These are phyloP conservation scores for Sclerotinia sclerotiorum DNA, from an alignment of 2,329 filamentous ascomycete genomes.

Conservation along the genomic window DNA sequence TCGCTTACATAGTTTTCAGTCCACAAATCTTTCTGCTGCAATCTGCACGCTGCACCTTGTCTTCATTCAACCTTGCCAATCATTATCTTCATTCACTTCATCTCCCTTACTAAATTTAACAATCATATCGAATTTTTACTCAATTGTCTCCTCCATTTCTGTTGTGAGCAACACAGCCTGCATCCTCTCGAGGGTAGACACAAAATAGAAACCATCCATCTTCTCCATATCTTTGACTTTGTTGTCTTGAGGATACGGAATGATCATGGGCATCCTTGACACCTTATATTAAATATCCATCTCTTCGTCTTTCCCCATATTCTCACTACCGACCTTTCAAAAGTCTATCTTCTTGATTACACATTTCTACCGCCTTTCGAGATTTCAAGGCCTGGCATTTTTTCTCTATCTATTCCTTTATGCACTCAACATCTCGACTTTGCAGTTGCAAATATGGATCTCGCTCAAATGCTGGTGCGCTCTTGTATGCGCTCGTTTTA, in stretches of 20 bases:
- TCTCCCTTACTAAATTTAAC: not conserved
- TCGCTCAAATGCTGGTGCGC: slow-evolving; percentile 77
- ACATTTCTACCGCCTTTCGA: not conserved
- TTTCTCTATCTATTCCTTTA: not conserved
- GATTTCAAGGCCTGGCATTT: not conserved
- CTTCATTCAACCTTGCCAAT: slow-evolving; percentile 12
- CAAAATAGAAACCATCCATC: not conserved
- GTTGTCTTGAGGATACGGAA: slow-evolving; percentile 7
- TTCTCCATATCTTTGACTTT: slow-evolving; percentile 10
- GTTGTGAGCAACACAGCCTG: not conserved
- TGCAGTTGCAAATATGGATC: slow-evolving; percentile 52
- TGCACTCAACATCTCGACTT: not conserved
- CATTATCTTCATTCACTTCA: not conserved
- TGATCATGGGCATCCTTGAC: slow-evolving; percentile 22
- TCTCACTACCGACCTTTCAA: not conserved
- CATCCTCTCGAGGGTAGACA: not conserved
- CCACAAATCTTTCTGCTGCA: not conserved
- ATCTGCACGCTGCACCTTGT: not conserved
- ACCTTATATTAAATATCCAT: slow-evolving; percentile 19
- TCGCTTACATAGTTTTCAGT: slow-evolving; percentile 1
- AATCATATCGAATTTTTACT: not conserved
- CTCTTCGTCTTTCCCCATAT: slow-evolving; percentile 20
- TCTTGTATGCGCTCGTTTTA: slow-evolving; percentile 86
- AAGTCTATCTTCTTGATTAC: not conserved
- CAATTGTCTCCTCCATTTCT: not conserved